These are phyloP conservation scores for Porogramme epimiltina DNA, from an alignment of 1,284 basidiomycete species.

Conservation along the genomic window DNA sequence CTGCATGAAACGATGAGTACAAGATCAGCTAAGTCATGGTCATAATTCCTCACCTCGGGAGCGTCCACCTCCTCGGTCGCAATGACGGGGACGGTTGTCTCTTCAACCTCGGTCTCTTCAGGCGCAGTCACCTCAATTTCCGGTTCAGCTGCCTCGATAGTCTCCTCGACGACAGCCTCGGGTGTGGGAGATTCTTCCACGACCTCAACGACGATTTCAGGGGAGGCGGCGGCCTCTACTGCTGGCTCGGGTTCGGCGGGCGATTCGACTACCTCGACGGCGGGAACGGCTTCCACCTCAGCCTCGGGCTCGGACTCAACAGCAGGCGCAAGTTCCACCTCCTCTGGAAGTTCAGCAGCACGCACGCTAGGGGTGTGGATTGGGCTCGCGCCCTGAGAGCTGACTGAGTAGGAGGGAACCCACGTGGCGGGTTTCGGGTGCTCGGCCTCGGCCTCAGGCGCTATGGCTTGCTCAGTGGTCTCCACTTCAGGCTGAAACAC, in stretches of 20 bases:
- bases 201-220: slow-evolving; percentile 2
- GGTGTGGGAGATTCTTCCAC: background rate
- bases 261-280: background rate
- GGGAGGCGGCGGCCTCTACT: background rate
- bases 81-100: slow-evolving; percentile 2
- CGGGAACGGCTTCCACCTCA: background rate
- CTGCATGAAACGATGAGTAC: background rate
- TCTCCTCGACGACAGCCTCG: background rate
- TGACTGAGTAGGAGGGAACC: slow-evolving; percentile 19
- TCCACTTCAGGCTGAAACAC: slow-evolving; percentile 8
- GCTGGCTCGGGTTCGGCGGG: slow-evolving; percentile 2
- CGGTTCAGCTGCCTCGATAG: slow-evolving; percentile 4
- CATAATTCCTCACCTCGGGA: slow-evolving; percentile 4
- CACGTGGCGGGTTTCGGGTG: slow-evolving; percentile 7
- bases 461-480: slow-evolving; percentile 3
- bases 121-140: slow-evolving; percentile 1
- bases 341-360: background rate
- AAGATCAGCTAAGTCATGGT: background rate
- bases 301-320: background rate
- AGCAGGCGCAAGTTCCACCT: background rate
- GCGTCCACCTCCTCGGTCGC: slow-evolving; percentile 8
- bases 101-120: slow-evolving; percentile 2
- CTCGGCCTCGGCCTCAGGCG: slow-evolving; percentile 2
- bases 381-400: slow-evolving; percentile 19
- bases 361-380: slow-evolving; percentile 5